Evolutionary conservation across 768 basidiomycete genomes (phyloP), one percentile per base, ranked within the genome.

Genomic region (Serendipita sp.): DNA sequence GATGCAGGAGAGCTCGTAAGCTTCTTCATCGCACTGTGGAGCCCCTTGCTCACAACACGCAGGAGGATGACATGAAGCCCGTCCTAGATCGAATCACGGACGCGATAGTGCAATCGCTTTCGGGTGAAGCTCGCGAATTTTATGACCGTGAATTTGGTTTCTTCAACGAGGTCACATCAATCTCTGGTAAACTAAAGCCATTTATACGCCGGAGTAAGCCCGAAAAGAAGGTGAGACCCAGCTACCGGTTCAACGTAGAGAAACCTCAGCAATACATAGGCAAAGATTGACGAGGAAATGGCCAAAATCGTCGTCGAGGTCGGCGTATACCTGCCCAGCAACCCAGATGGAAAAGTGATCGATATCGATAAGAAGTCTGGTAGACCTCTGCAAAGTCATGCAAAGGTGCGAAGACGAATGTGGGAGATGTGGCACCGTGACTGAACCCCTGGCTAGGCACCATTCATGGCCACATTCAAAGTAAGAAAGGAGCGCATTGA

Each of bases 391-490:
- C 96, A 99, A 73, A 93, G 90, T 70, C 96, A 99, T 68, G 96
- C 96, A 13, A 99, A 99, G 80, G 94, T 90, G 60, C 43, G 72
- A 62, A 34, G 16, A 20, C 2, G 28, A 48, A 9, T 20, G 45
- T 48, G 45, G 26, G 45, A 48, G 50, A 28, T 41, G 31, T 16
- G 42, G 53, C 62, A 61, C n/a, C 24, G 61, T 16, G 42, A 4
- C 48, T 34, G 26, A 16, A 20, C 3, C 22, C 41, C 42, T 60
- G 45, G 3, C 2, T 64, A 97, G 93, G 94, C 96, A 9, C 96
- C 96, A 0, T 99, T 99, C 76, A 98, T 99, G 96, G 96, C 96
- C 0, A 97, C 95, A 0, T 99, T 99, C 79, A 96, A 95, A 77
- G 96, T 99, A 24, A 82, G 89, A 63, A 95, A 97, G 71, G 86